Evolutionary conservation across 2,329 filamentous ascomycete species (phyloP), one percentile per base, ranked within the genome.

Genomic region (Diaporthe ampelina): DNA sequence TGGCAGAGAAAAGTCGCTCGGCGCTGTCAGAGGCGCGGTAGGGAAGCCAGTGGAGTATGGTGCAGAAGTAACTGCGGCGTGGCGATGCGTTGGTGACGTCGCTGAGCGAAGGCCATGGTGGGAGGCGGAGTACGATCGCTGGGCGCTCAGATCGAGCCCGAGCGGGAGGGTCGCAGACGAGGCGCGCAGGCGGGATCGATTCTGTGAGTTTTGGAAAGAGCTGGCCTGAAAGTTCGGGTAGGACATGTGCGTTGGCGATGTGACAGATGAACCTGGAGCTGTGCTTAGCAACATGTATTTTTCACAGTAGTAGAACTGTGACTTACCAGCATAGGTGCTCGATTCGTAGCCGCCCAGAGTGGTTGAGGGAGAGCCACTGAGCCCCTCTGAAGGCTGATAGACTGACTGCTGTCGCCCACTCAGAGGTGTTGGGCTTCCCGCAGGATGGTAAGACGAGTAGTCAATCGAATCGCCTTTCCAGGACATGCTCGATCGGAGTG

Each of bases 391-490:
- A 3, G 86, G 81, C 70, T 86, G 86, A 74, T 91, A 91, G 43
- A 88, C 77, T 37, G 88, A 84, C 58, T 85, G 84, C 48, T 88
- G 87, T 67, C 88, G 83, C 54, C 85, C 84, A 57, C 82, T 82
- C 48, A 88, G 81, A 67, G 83, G 84, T 24, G 70, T 69, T 4
- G 89, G 86, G 78, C 87, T 90, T 9, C 82, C 79, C 11, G 82
- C 83, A 26, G 58, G 70, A 61, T 87, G 84, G 78, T 90, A 91
- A 15, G 84, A 85, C 15, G 84, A 85, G 79, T 91, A 92, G 78
- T 91, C 89, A 73, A 91, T 86, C 1, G 87, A 84, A 75, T 90
- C 88, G 19, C 88, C 88, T 80, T 91, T 91, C 90, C 90, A 92
- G 17, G 89, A 88, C 88, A 91, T 90, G 79, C 88, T 90, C 13